Conservation (phyloP, 2,329 filamentous ascomycete genomes). For the Chalaropsis ovoidea region DNA sequence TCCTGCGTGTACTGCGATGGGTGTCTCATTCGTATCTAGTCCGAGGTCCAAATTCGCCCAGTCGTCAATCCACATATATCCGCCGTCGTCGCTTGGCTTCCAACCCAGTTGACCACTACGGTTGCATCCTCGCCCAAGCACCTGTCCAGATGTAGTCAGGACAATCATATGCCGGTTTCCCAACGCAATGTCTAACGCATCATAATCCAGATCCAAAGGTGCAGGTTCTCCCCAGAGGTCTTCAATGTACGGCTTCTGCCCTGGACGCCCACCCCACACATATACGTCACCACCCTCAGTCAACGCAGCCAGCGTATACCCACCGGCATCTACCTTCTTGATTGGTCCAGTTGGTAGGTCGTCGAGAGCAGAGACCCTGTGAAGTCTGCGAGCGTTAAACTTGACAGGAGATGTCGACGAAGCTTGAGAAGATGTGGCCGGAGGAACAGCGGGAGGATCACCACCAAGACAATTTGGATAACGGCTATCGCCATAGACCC, state of each 20-base stretch:
- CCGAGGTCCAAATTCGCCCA: conserved; percentile 35
- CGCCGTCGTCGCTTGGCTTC: not conserved
- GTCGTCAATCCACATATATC: conserved; percentile 26
- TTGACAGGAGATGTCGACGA: not conserved
- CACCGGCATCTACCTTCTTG: conserved; percentile 44
- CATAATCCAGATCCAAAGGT: conserved; percentile 39
- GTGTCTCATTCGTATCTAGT: conserved; percentile 28
- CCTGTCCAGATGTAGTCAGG: conserved; percentile 39
- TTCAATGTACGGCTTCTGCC: conserved; percentile 21
- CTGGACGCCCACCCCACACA: conserved; percentile 43
- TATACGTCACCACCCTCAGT: conserved; percentile 51
- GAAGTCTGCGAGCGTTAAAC: not conserved
- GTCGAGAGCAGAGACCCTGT: conserved; percentile 31
- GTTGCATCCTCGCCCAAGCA: conserved; percentile 50
- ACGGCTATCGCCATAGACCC: conserved; percentile 49
- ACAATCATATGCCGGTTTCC: conserved; percentile 51
- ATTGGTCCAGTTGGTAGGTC: conserved; percentile 44
- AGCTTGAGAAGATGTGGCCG: not conserved
- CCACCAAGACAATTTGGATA: conserved; percentile 42
- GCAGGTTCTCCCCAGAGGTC: conserved; percentile 31
- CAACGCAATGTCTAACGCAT: conserved; percentile 48
- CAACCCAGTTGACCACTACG: conserved; percentile 49
- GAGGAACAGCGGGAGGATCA: conserved; percentile 30
- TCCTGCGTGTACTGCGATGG: conserved; percentile 40
- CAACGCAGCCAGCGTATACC: conserved; percentile 49